phyloP scores from a whole-genome alignment of 108 stramenopile species.

The Mediolabrus comicus region DNA sequence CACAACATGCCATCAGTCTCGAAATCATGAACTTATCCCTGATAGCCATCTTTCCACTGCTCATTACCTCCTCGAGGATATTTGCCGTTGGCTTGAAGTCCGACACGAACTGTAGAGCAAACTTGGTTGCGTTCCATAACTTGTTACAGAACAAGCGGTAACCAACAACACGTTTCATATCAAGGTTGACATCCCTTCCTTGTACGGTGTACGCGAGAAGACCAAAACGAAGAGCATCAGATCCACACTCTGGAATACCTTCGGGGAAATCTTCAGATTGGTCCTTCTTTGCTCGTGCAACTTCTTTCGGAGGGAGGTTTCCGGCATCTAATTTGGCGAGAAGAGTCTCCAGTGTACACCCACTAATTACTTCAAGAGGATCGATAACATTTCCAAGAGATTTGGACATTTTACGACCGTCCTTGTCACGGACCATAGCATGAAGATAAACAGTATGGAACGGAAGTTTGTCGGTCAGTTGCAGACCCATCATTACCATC shows the following conservation, averaged over 20 bases:
- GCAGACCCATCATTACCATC: slow-evolving; percentile 99
- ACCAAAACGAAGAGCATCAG: slow-evolving; percentile 98
- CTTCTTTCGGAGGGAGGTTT: slow-evolving; percentile 95
- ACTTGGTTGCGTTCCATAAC: slow-evolving; percentile 97
- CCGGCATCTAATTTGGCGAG: slow-evolving; percentile 87
- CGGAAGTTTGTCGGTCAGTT: slow-evolving; percentile 94
- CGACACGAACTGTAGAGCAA: slow-evolving; percentile 87
- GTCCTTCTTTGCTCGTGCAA: slow-evolving; percentile 93
- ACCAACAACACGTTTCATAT: slow-evolving; percentile 97
- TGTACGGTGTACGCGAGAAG: slow-evolving; percentile 97
- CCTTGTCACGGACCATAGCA: slow-evolving; percentile 99
- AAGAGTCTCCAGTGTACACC: slow-evolving; percentile 87
- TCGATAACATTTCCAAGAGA: slow-evolving; percentile 98
- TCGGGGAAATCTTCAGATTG: slow-evolving; percentile 93
- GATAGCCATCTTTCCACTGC: slow-evolving; percentile 76
- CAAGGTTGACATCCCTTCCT: slow-evolving; percentile 98
- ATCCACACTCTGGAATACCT: slow-evolving; percentile 98
- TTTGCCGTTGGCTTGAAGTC: slow-evolving; percentile 87
- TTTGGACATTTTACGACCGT: slow-evolving; percentile 99
- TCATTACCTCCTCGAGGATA: slow-evolving; percentile 78
- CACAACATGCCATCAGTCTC: slow-evolving; percentile 76
- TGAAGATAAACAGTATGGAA: slow-evolving; percentile 98
- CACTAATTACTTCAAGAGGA: slow-evolving; percentile 96
- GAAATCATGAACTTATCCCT: slow-evolving; percentile 94
- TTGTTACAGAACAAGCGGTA: slow-evolving; percentile 99